Conservation (phyloP, 768 basidiomycete genomes). For the Amanita rimosa region DNA sequence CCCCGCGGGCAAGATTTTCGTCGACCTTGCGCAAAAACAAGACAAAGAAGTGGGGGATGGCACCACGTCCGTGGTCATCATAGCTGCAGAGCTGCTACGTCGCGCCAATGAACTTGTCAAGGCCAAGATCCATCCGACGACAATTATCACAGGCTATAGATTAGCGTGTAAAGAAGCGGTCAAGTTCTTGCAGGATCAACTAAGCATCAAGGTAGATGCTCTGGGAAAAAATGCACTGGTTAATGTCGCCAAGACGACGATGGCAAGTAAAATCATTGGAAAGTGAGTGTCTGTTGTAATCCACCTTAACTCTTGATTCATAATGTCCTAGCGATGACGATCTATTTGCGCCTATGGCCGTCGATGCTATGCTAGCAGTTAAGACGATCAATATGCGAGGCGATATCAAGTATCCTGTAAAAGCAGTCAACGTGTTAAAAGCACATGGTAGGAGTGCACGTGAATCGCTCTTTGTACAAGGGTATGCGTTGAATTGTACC, state of each 20-base stretch:
- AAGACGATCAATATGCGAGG: slow-evolving; percentile 89
- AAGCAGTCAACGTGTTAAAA: slow-evolving; percentile 97
- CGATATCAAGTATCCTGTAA: slow-evolving; percentile 97
- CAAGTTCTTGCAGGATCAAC: slow-evolving; percentile 94
- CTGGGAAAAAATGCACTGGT: slow-evolving; percentile 88
- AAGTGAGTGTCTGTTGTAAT: slow-evolving; percentile 49
- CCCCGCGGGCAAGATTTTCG: slow-evolving; percentile 94
- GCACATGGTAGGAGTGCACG: slow-evolving; percentile 94
- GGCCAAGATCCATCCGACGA: slow-evolving; percentile 97
- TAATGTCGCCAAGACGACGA: slow-evolving; percentile 96
- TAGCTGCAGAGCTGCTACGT: slow-evolving; percentile 93
- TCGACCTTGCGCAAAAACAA: slow-evolving; percentile 97
- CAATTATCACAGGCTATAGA: slow-evolving; percentile 97
- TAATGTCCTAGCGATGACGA: slow-evolving; percentile 74
- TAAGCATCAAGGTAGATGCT: slow-evolving; percentile 87
- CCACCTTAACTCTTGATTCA: not conserved
- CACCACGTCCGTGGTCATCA: slow-evolving; percentile 95
- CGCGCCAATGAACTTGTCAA: slow-evolving; percentile 97
- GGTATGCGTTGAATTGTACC: slow-evolving; percentile 97
- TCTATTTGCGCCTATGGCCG: slow-evolving; percentile 96
- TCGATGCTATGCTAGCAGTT: slow-evolving; percentile 97
- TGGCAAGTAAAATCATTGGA: slow-evolving; percentile 98
- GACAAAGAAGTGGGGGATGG: slow-evolving; percentile 99
- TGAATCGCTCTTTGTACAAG: slow-evolving; percentile 90
- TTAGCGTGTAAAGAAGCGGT: slow-evolving; percentile 96